A percentile compares a stretch with the other conserved stretches of the same genome.
Evolutionary conservation across 2,329 filamentous ascomycete species (phyloP).

Genomic region (Calonectria pauciramosa): DNA sequence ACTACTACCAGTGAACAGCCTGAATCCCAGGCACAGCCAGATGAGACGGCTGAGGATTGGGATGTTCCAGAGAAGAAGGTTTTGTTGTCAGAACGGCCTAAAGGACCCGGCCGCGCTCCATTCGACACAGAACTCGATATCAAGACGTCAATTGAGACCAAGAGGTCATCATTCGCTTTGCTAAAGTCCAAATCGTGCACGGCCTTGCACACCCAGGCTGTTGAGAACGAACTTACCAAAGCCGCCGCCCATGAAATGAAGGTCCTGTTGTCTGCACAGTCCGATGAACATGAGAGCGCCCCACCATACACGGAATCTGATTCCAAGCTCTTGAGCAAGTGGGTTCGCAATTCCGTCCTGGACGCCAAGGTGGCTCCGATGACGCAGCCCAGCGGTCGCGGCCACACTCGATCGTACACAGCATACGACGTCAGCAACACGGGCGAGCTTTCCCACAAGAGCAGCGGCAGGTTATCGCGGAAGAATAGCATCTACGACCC

Average conservation of each 20-base stretch:
- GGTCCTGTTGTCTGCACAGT: background rate
- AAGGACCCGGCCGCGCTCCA: background rate
- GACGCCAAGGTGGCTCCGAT: background rate
- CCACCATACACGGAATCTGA: background rate
- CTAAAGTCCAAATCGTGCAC: background rate
- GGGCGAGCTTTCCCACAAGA: background rate
- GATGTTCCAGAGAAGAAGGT: background rate
- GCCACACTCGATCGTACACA: background rate
- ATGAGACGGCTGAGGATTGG: background rate
- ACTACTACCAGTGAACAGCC: background rate
- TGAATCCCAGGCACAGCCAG: background rate
- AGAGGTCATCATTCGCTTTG: background rate
- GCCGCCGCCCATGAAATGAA: background rate
- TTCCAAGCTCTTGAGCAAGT: background rate
- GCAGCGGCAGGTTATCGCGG: background rate
- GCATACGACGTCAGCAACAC: background rate
- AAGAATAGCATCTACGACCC: background rate
- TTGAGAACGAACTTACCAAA: background rate
- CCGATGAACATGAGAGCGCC: background rate
- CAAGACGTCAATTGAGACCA: background rate
- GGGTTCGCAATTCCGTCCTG: background rate
- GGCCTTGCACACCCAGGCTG: background rate
- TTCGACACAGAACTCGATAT: too few relatives aligned
- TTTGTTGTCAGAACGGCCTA: background rate
- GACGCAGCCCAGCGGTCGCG: background rate